Evolutionary conservation across 2,329 filamentous ascomycete genomes (phyloP), one percentile per base, ranked within the genome.

Genomic region (Monosporascus sp.): DNA sequence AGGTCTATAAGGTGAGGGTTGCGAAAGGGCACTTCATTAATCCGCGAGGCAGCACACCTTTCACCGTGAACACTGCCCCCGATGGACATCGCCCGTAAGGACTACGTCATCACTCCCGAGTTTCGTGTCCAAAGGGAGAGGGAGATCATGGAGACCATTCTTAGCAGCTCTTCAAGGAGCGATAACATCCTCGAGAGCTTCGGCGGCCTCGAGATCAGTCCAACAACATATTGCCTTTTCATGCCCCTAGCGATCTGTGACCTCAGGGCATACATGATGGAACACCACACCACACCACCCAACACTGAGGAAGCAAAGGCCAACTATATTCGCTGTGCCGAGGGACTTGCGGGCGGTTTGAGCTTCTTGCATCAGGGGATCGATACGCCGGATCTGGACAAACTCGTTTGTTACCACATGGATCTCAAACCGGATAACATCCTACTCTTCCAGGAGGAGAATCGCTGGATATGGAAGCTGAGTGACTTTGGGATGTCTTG

Each of bases 401-500:
- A 60, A 3, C 57, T 72, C 6, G 65, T 68, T 5, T 74, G 70
- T 54, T 73, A 72, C 47, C 71, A 74, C 45, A 70, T 73, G 63
- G 71, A 74, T 51, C 58, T 74, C 11, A 74, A 70, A 47, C 70
- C 68, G 3, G 64, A 60, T 22, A 73, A 71, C 43, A 65, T 73
- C n/a, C 62, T 69, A n/a, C 52, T 68, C 22, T 67, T 67, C 39
- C 55, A 48, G 15, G 55, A 62, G 3, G 51, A 57, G 20, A 54
- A 48, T 6, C 56, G 52, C 39, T 22, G 59, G 6, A 57, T 67
- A n/a, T 75, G 72, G 71, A 73, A 72, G 54, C 60, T 74, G 11
- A 72, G 71, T 20, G 72, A 73, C 50, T 75, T 75, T 53, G 71
- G 72, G 8, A 70, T 73, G 60, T 68, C 72, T 1, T 62, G 68